phyloP scores from a whole-genome alignment of 176 grass and related monocot genomes.

The Ananas comosus region DNA sequence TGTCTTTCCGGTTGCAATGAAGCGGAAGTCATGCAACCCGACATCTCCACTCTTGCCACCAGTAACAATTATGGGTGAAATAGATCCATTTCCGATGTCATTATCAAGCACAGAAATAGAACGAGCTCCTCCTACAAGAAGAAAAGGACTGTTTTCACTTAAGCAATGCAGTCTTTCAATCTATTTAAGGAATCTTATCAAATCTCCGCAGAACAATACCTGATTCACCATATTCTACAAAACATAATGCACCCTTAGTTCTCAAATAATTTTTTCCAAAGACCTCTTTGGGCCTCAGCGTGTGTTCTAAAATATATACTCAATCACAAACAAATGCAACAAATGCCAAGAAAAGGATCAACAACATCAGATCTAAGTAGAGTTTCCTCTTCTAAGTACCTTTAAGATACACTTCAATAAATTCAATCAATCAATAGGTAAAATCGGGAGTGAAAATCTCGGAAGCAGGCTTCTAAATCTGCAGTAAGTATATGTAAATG shows the following conservation, averaged over 20 bases:
- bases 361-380: neutral
- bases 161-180: conserved; percentile 1
- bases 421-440: too few relatives aligned
- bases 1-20: conserved; percentile 66
- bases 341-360: neutral
- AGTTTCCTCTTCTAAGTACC: neutral
- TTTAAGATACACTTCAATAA: neutral
- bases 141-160: conserved; percentile 10
- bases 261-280: too few relatives aligned
- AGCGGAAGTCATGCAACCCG: conserved; percentile 78
- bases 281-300: too few relatives aligned
- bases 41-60: conserved; percentile 86
- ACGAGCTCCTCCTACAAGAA: conserved; percentile 70
- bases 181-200: neutral
- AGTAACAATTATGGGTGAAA: conserved; percentile 72
- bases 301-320: too few relatives aligned
- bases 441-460: too few relatives aligned
- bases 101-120: conserved; percentile 77
- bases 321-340: neutral
- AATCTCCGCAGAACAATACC: neutral
- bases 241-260: too few relatives aligned
- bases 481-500: too few relatives aligned
- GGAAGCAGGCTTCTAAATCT: too few relatives aligned
- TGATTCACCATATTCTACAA: too few relatives aligned
- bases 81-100: conserved; percentile 56